Evolutionary conservation across 768 basidiomycete species (phyloP).

Genomic region (Aureoboletus auriporus): DNA sequence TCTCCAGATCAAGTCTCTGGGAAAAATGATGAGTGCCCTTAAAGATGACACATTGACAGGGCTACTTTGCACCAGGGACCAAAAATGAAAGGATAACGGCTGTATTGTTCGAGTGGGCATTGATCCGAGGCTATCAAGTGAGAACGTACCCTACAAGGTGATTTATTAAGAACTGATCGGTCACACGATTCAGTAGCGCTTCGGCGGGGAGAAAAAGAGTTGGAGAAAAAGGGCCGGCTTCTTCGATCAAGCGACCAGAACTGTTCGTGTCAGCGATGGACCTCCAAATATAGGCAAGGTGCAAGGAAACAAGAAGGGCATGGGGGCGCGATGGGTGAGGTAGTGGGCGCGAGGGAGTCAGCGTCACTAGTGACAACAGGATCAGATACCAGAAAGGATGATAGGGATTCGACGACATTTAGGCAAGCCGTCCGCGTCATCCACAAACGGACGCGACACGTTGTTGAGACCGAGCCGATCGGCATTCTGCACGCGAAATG

Average conservation of each 20-base stretch:
- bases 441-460: constrained; percentile 51
- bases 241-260: constrained; percentile 28
- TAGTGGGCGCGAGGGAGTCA: constrained; percentile 37
- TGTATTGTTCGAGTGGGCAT: constrained; percentile 26
- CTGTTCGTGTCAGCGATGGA: constrained; percentile 7
- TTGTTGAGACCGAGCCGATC: constrained; percentile 51
- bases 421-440: constrained; percentile 38
- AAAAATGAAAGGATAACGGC: constrained; percentile 77
- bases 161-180: constrained; percentile 50
- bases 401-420: constrained; percentile 34
- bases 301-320: constrained; percentile 32
- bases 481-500: constrained; percentile 47
- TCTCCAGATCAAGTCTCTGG: constrained; percentile 60
- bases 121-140: constrained; percentile 3
- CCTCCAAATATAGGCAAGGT: constrained; percentile 42
- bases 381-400: constrained; percentile 5
- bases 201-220: constrained; percentile 52
- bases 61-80: constrained; percentile 62
- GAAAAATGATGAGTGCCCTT: neutral
- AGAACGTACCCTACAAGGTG: constrained; percentile 55
- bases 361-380: constrained; percentile 31
- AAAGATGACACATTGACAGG: constrained; percentile 9
- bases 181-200: constrained; percentile 47
- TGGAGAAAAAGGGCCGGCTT: constrained; percentile 48
- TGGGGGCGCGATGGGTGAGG: constrained; percentile 24